Evolutionary conservation across 257 asterid species (phyloP).

Genomic region (Jacaranda copaia): DNA sequence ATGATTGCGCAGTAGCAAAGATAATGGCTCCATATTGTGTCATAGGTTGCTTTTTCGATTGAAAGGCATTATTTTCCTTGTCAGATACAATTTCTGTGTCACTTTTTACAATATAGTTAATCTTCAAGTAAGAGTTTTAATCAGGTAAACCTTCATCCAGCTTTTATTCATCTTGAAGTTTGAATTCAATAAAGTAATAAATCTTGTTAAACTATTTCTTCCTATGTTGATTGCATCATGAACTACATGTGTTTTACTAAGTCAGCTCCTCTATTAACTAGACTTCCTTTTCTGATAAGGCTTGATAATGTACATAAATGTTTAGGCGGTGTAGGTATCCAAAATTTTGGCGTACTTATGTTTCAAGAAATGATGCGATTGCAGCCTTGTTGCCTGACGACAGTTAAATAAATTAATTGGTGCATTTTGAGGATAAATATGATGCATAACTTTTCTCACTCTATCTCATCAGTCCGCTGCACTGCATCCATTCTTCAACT

Average conservation of each 20-base stretch:
- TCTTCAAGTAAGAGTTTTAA: constrained; percentile 1
- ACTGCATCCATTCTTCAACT: constrained; percentile 27
- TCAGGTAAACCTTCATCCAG: constrained; percentile 22
- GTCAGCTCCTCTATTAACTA: constrained; percentile 12
- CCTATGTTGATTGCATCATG: not conserved
- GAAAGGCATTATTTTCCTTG: constrained; percentile 14
- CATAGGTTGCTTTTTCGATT: not conserved
- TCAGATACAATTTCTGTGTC: not conserved
- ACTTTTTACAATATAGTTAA: not conserved
- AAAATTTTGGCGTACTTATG: not conserved
- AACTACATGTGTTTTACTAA: constrained; percentile 8
- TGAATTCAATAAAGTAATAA: not conserved
- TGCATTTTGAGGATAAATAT: constrained; percentile 15
- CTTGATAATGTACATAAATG: constrained; percentile 6
- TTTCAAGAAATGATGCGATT: constrained; percentile 12
- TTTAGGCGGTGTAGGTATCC: not conserved
- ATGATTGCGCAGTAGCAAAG: not conserved
- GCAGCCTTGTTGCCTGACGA: not conserved
- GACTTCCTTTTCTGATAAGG: not conserved
- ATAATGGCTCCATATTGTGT: not conserved
- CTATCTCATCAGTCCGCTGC: constrained; percentile 27
- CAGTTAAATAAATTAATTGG: constrained; percentile 9
- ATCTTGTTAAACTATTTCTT: constrained; percentile 1
- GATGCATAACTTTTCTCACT: not conserved
- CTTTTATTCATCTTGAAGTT: not conserved